Percentiles rank a stretch among this genome's conserved stretches.
Conservation (phyloP, 768 basidiomycete genomes). For the Lentinula boryana region DNA sequence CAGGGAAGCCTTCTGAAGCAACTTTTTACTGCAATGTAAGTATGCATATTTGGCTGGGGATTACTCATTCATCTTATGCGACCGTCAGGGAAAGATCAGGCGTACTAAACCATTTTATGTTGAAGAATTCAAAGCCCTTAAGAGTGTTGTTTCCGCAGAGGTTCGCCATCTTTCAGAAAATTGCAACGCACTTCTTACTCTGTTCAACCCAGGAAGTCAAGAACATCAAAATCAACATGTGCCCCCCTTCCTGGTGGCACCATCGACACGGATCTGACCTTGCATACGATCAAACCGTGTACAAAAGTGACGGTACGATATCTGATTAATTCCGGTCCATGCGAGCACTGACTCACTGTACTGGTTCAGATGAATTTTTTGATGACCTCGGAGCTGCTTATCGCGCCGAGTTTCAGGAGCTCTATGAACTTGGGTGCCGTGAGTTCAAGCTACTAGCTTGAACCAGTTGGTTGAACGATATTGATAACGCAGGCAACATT, state of each 20-base stretch:
- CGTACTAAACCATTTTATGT: slow-evolving; percentile 57
- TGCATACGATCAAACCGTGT: slow-evolving; percentile 53
- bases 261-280: slow-evolving; percentile 55
- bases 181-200: neutral
- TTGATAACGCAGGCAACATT: slow-evolving; percentile 37
- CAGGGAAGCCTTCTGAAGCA: slow-evolving; percentile 31
- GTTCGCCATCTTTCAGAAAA: slow-evolving; percentile 21
- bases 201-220: slow-evolving; percentile 43
- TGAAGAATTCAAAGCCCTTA: slow-evolving; percentile 57
- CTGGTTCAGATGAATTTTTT: slow-evolving; percentile 41
- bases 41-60: neutral
- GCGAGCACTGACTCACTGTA: neutral
- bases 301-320: slow-evolving; percentile 48
- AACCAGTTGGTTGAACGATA: slow-evolving; percentile 14
- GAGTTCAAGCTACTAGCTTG: slow-evolving; percentile 15
- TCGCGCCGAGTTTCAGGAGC: slow-evolving; percentile 41
- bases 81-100: slow-evolving; percentile 52
- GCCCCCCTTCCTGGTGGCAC: slow-evolving; percentile 69
- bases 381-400: slow-evolving; percentile 41
- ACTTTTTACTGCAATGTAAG: slow-evolving; percentile 39
- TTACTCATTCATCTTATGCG: slow-evolving; percentile 11
- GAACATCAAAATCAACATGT: slow-evolving; percentile 66
- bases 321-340: neutral
- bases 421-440: slow-evolving; percentile 46
- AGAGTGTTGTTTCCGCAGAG: slow-evolving; percentile 48